Base-by-base conservation (phyloP, 495 filamentous ascomycete genomes). In the Penicillium bovifimosum region DNA sequence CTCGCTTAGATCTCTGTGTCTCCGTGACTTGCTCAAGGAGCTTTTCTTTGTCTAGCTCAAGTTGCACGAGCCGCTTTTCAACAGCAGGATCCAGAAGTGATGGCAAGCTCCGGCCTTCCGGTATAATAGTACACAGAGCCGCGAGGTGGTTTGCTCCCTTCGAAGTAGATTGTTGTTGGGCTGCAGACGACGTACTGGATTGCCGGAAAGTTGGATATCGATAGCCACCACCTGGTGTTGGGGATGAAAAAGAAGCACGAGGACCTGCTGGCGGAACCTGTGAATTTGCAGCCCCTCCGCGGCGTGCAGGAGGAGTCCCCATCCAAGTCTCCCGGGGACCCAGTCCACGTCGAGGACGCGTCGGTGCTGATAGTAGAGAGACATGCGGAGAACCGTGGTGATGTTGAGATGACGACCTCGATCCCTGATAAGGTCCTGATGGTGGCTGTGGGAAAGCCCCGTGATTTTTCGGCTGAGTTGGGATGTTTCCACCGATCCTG, bases 281-380 rank as follows among this genome's bases (percentile, higher is more conserved):
- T 7, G 69, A 54, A 17, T 61, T 41, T 38, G 63, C 32, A 38
- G 61, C 26, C 41, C 66, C 65, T 36, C 71, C 71, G 56, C 76
- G 75, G 42, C 77, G 72, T 11, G 51, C 44, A 32, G 63, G 49
- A 7, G 74, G 58, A 11, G 61, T 49, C n/a, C 73, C 68, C 26
- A 45, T 27, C 72, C 72, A 75, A 16, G 58, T 33, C 16, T 73
- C 70, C 32, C 68, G 67, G n/a, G 67, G 63, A 45, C 60, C 63
- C 29, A 68, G 53, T 43, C 71, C 76, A 28, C 79, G 77, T 33
- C 79, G 78, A 31, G 81, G 81, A 9, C 78, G 79, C 13, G 80
- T 83, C n/a, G 82, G 82, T 10, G 81, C 81, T 32, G 79, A 76
- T 1, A 83, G 64, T 17, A 81, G 53, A 29, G 80, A 76, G 26